These are phyloP conservation scores for Penicillium sp. DNA, from an alignment of 2,329 filamentous ascomycete genomes.

Conservation along the genomic window DNA sequence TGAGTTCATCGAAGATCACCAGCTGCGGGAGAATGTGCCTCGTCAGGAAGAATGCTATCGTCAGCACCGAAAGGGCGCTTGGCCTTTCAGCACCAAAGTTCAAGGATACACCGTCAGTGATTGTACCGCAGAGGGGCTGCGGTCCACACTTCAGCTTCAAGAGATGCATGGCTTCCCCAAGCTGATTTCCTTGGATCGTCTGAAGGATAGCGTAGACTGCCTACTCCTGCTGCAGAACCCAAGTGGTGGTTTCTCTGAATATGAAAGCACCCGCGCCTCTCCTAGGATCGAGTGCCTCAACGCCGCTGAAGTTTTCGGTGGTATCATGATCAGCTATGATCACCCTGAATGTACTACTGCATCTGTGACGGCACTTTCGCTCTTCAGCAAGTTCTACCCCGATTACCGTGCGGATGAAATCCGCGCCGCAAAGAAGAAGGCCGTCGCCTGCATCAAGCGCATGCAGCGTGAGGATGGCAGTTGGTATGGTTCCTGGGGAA, in stretches of 20 bases:
- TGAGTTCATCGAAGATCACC: constrained; percentile 84
- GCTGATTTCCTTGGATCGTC: constrained; percentile 73
- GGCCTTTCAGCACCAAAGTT: constrained; percentile 90
- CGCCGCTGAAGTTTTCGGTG: constrained; percentile 92
- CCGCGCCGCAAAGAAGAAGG: constrained; percentile 69
- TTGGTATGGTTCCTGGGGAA: constrained; percentile 98
- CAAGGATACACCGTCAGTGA: constrained; percentile 97
- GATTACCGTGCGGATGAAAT: constrained; percentile 80
- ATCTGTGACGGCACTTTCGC: constrained; percentile 81
- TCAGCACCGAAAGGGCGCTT: constrained; percentile 88
- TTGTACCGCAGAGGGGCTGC: constrained; percentile 89
- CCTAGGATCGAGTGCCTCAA: constrained; percentile 83
- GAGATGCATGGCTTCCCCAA: constrained; percentile 74
- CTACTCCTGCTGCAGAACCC: constrained; percentile 88
- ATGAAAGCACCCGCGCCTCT: constrained; percentile 81
- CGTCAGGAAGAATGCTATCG: constrained; percentile 83
- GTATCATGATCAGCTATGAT: constrained; percentile 98
- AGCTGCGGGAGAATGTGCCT: constrained; percentile 81
- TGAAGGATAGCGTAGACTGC: constrained; percentile 88
- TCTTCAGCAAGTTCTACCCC: constrained; percentile 82
- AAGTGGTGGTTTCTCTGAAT: constrained; percentile 85
- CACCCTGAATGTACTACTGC: constrained; percentile 98
- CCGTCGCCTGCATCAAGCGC: constrained; percentile 80
- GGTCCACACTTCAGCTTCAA: constrained; percentile 83
- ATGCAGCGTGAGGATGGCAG: constrained; percentile 81